Base-by-base conservation (phyloP, 2,329 filamentous ascomycete species). In the Cercospora janseana region DNA sequence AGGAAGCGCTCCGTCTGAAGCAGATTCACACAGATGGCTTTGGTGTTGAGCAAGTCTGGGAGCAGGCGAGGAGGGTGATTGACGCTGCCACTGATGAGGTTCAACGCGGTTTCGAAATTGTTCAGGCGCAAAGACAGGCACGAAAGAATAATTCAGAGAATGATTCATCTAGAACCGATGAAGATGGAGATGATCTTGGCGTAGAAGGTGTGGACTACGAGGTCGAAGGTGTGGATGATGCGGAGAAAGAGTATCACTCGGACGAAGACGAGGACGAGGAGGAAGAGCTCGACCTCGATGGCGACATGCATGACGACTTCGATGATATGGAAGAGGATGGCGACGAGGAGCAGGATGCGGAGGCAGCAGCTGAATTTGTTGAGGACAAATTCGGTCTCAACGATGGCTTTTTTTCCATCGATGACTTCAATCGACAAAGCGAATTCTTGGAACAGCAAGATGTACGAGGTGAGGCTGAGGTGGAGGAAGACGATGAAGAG, bases 361-460 rank as follows among this genome's bases (percentile, higher is more conserved):
- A 75, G 35, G 68, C 73, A 4, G 69, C 72, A 1, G 78, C 79
- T 41, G 79, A 80, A 29, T 85, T 85, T 52, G 73, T 82, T 6
- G 77, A 84, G 60, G 90, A 97, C 63, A 83, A 83, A 3, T 79
- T 93, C 64, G 89, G 90, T 5, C 80, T 98, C 24, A 97, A 98
- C 64, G 93, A 98, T 65, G 92, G 90, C 4, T 98, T 98, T 74
- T 98, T 98, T 73, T 95, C 89, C 12, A 92, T 98, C 62, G 91
- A 97, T 63, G 84, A 94, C 52, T 98, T 98, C 79, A 98, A 98
- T 76, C 88, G 86, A 66, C 88, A 94, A 66, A 88, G 90, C 2
- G 88, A 95, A 63, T 86, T 86, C 66, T 83, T 96, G 41, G 93
- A 98, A 69, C 83, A 88, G 57, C 86, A 90, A 68, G 92, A 97